Evolutionary conservation across 2,329 filamentous ascomycete species (phyloP).

Genomic region (Elsinoe batatas): DNA sequence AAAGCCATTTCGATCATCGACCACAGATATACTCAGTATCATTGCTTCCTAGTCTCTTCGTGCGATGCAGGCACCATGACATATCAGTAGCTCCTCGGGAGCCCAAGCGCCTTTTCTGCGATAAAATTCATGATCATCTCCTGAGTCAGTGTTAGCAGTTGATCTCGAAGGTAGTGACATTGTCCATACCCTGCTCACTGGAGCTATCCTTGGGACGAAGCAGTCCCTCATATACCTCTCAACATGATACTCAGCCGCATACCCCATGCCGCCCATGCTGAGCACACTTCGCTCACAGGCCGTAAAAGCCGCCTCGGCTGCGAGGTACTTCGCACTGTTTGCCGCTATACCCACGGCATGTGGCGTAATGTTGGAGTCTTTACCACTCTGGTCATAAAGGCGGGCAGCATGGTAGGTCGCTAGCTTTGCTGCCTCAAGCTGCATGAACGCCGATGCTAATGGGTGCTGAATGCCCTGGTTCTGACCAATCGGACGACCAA

Average conservation of each 20-base stretch:
- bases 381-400: conserved; percentile 44
- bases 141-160: conserved; percentile 22
- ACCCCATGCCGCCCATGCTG: conserved; percentile 53
- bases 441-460: conserved; percentile 55
- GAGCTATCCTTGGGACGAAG: conserved; percentile 50
- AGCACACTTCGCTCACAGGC: conserved; percentile 51
- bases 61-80: neutral
- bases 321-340: conserved; percentile 50
- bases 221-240: conserved; percentile 51
- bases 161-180: neutral
- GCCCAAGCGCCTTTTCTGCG: conserved; percentile 54
- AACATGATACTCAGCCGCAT: conserved; percentile 53
- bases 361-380: conserved; percentile 31
- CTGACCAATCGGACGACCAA: conserved; percentile 54
- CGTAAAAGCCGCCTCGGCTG: conserved; percentile 51
- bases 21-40: too few relatives aligned
- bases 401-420: conserved; percentile 52
- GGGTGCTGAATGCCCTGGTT: conserved; percentile 59
- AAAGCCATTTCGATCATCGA: too few relatives aligned
- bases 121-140: conserved; percentile 73
- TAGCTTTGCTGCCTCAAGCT: conserved; percentile 51
- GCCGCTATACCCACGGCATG: conserved; percentile 44
- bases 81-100: conserved; percentile 56
- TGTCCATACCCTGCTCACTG: conserved; percentile 41
- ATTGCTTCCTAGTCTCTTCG: too few relatives aligned